phyloP scores from a whole-genome alignment of 257 asterid species.

The Hygrophila difformis region DNA sequence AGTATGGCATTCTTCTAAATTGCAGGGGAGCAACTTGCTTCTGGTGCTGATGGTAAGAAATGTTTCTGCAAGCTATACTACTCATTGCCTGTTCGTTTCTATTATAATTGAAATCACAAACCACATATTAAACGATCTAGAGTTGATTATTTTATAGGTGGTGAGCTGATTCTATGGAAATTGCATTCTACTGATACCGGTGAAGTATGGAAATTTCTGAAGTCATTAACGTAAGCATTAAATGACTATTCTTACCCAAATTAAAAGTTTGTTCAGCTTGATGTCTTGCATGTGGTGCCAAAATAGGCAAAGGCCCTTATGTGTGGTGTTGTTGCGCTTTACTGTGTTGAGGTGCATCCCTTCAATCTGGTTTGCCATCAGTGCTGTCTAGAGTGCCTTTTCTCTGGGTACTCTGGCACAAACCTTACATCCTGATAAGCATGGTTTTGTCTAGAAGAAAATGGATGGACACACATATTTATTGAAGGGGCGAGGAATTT shows the following conservation, averaged over 20 bases:
- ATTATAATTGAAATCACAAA: conserved; percentile 5
- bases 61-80: conserved; percentile 9
- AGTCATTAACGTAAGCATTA: conserved; percentile 69
- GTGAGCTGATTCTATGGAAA: conserved; percentile 84
- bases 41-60: conserved; percentile 90
- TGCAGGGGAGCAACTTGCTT: conserved; percentile 92
- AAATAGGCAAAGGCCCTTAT: too few species aligned
- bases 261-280: conserved; percentile 11
- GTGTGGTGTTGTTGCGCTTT: too few species aligned
- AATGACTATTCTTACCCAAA: too few species aligned
- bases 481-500: too few species aligned
- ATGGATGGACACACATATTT: too few species aligned
- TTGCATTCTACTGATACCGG: conserved; percentile 53
- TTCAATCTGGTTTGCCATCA: too few species aligned
- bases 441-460: too few species aligned
- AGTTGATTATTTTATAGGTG: conserved; percentile 42
- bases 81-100: conserved; percentile 1
- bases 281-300: too few species aligned
- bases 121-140: conserved; percentile 6
- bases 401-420: too few species aligned
- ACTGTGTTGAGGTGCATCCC: too few species aligned
- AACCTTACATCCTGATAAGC: too few species aligned
- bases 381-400: too few species aligned
- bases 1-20: conserved; percentile 17
- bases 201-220: conserved; percentile 76